Evolutionary conservation across 192 early-diverging fungal genomes (phyloP).

Genomic region (Piromyces sp.): DNA sequence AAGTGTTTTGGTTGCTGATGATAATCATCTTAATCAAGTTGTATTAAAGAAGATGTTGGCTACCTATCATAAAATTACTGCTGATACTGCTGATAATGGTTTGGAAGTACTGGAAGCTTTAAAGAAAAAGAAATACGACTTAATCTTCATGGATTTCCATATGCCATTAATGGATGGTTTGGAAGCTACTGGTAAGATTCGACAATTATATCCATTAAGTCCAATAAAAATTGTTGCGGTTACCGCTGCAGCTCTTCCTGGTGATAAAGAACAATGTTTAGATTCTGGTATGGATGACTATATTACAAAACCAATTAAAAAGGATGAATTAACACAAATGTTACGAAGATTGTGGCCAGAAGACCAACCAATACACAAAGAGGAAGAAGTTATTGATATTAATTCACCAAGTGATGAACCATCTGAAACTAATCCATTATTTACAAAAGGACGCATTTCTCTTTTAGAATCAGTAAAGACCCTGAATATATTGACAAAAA

Average conservation of each 20-base stretch:
- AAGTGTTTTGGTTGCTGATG: constrained; percentile 7
- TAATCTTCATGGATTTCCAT: constrained; percentile 7
- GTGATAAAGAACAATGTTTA: constrained; percentile 73
- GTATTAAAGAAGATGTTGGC: constrained; percentile 8
- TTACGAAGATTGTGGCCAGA: not conserved
- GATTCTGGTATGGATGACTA: constrained; percentile 68
- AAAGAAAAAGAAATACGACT: not conserved
- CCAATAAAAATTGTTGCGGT: constrained; percentile 66
- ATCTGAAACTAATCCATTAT: not conserved
- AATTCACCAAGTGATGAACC: not conserved
- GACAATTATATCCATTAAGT: constrained; percentile 26
- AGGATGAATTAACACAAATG: constrained; percentile 11
- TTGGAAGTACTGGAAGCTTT: constrained; percentile 3
- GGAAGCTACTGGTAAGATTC: constrained; percentile 9
- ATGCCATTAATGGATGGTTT: constrained; percentile 19
- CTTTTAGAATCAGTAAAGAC: not conserved
- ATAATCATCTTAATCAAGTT: constrained; percentile 9
- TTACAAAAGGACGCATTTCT: not conserved
- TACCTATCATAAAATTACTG: not conserved
- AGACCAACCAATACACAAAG: not conserved
- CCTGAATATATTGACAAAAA: not conserved
- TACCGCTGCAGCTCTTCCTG: constrained; percentile 80
- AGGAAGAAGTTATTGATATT: not conserved
- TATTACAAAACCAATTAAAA: constrained; percentile 42
- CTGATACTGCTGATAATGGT: constrained; percentile 10